Evolutionary conservation across 768 basidiomycete genomes (phyloP), one percentile per base, ranked within the genome.

Genomic region (Boletus vermiculosoides): DNA sequence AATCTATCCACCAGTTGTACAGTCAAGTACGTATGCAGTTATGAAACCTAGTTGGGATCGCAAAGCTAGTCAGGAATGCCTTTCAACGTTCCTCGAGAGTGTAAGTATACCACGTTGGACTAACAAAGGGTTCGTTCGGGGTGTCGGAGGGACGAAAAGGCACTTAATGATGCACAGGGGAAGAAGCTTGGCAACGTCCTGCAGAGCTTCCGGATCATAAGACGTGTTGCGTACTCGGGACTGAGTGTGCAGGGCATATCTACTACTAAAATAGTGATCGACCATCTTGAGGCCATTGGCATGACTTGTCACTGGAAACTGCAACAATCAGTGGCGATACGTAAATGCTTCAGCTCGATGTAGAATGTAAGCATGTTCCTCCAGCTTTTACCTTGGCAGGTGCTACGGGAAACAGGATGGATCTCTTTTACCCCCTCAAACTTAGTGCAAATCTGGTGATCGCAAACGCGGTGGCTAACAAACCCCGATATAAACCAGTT

Each of bases 401-500:
- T 11, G 5, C 8, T 44, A 54, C 52, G 18, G 22, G 7, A 56
- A 48, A 18, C 23, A 22, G 3, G 16, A 31, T 6, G 22, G 8
- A 22, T 33, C 9, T 42, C 25, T 30, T 47, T 41, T 30, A 52
- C 45, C 41, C 33, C 37, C 25, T 57, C 44, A 61, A 39, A 34
- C 25, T 47, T 28, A 15, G 36, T 6, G 30, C 37, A 11, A 58
- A 18, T 33, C 36, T 40, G 3, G 57, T 60, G 39, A 63, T 11
- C 4, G 44, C 58, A 54, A 60, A 41, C 25, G 51, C 37, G 5
- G 54, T 30, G 25, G 58, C 31, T 11, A 22, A 33, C 48, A 22
- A 71, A 62, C 25, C 69, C 69, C 10, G 58, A 50, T 7, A 33
- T 55, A 23, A 71, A 59, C 50, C 46, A 57, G 25, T 49, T 66